Conservation (phyloP, 306 rosid genomes). For the Fragaria vesca region DNA sequence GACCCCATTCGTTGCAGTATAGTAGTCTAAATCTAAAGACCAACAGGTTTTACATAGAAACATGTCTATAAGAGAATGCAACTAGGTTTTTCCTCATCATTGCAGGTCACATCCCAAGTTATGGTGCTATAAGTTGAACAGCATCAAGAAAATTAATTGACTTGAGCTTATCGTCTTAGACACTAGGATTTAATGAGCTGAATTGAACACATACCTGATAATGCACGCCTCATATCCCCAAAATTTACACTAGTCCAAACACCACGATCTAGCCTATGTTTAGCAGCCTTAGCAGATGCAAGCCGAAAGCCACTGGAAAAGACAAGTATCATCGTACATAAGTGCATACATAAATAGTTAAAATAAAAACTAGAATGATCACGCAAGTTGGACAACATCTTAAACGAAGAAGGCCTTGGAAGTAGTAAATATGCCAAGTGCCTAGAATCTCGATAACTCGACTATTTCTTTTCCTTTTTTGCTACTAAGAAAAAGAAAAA, state of each 20-base stretch:
- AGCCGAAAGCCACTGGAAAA: constrained; percentile 71
- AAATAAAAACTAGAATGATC: neutral
- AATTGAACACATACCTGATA: constrained; percentile 54
- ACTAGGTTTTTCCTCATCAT: neutral
- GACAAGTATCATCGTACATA: neutral
- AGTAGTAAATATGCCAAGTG: too few species aligned
- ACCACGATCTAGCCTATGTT: constrained; percentile 82
- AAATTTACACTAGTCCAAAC: constrained; percentile 90
- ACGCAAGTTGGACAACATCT: neutral
- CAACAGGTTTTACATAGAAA: neutral
- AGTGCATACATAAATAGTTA: neutral
- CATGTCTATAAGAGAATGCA: neutral
- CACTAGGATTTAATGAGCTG: neutral
- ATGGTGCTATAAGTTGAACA: neutral
- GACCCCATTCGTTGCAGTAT: neutral
- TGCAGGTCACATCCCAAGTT: constrained; percentile 4
- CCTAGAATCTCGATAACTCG: too few species aligned
- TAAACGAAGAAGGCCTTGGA: too few species aligned
- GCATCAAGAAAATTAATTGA: constrained; percentile 2
- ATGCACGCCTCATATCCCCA: constrained; percentile 93
- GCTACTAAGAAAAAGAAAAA: neutral
- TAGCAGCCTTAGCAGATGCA: constrained; percentile 95
- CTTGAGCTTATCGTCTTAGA: constrained; percentile 3
- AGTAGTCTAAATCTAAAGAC: neutral
- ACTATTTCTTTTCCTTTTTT: too few species aligned